Evolutionary conservation across 495 filamentous ascomycete species (phyloP).

Genomic region (Trichoderma parareesei): DNA sequence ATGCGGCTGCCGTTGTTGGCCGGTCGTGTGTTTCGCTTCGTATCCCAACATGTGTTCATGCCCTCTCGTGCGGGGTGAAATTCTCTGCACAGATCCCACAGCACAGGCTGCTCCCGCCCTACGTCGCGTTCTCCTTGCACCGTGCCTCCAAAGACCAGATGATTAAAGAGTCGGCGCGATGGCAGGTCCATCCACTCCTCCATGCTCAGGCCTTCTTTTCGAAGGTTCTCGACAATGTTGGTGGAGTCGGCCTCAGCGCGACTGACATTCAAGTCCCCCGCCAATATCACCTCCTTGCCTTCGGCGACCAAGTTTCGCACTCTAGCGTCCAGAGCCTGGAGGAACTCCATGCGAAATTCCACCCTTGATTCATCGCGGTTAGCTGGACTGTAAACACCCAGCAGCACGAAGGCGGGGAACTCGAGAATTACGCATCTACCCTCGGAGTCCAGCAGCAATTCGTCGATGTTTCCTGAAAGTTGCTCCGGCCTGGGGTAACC

Average conservation of each 20-base stretch:
- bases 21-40: conserved; percentile 75
- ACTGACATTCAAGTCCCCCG: conserved; percentile 87
- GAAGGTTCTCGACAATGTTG: conserved; percentile 56
- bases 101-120: conserved; percentile 62
- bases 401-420: conserved; percentile 88
- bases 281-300: conserved; percentile 75
- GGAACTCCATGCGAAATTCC: conserved; percentile 72
- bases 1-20: conserved; percentile 88
- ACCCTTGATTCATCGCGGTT: conserved; percentile 78
- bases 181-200: conserved; percentile 57
- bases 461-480: conserved; percentile 55
- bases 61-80: conserved; percentile 72
- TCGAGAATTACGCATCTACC: conserved; percentile 89
- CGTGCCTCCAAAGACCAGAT: conserved; percentile 63
- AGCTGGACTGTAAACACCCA: conserved; percentile 86
- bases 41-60: conserved; percentile 97
- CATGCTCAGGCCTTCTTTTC: conserved; percentile 56
- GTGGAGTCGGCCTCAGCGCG: conserved; percentile 67
- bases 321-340: conserved; percentile 69
- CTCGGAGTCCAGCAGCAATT: conserved; percentile 73
- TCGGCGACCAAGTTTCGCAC: conserved; percentile 73
- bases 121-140: conserved; percentile 63
- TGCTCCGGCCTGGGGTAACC: conserved; percentile 73
- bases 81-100: conserved; percentile 79
- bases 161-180: conserved; percentile 77